A percentile compares a stretch with the other conserved stretches of the same genome.
Conservation (phyloP, 2,329 filamentous ascomycete genomes). For the Harringtonia lauricola region DNA sequence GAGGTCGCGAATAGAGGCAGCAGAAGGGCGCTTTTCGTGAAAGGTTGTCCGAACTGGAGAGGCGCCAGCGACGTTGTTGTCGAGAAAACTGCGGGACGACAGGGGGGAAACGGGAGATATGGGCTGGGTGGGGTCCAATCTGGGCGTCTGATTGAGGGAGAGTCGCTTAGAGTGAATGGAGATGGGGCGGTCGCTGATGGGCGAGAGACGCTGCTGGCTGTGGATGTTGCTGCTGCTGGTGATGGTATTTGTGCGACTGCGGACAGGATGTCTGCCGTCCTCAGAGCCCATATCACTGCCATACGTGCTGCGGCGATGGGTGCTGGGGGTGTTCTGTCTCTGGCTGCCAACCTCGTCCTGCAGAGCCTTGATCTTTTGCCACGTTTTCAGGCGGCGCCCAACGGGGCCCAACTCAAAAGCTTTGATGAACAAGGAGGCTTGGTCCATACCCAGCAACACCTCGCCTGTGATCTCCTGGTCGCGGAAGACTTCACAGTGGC, state of each 20-base stretch:
- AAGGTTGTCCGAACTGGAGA: slow-evolving; percentile 23
- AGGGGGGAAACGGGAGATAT: slow-evolving; percentile 27
- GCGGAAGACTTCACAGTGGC: slow-evolving; percentile 86
- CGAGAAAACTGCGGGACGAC: slow-evolving; percentile 16
- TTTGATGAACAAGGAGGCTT: slow-evolving; percentile 89
- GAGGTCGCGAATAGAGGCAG: slow-evolving; percentile 70
- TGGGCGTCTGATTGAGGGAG: slow-evolving; percentile 39
- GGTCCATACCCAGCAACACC: slow-evolving; percentile 87
- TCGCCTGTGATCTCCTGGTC: slow-evolving; percentile 96
- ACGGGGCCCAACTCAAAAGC: slow-evolving; percentile 90
- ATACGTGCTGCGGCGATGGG: slow-evolving; percentile 37
- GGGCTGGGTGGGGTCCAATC: slow-evolving; percentile 29
- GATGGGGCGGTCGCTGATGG: slow-evolving; percentile 31
- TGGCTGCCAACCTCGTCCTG: slow-evolving; percentile 71
- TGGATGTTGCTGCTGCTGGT: slow-evolving; percentile 40
- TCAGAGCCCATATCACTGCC: slow-evolving; percentile 50
- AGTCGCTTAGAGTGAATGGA: slow-evolving; percentile 36
- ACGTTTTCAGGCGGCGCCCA: slow-evolving; percentile 79
- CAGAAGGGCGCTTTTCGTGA: slow-evolving; percentile 57
- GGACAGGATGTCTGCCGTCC: slow-evolving; percentile 32
- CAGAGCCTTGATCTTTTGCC: slow-evolving; percentile 89
- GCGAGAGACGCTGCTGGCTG: slow-evolving; percentile 28
- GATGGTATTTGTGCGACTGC: slow-evolving; percentile 48
- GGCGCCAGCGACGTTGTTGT: slow-evolving; percentile 26
- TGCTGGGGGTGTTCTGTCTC: slow-evolving; percentile 20